Evolutionary conservation across 2,329 filamentous ascomycete species (phyloP), one percentile per base, ranked within the genome.

Genomic region (Neofusicoccum kwambonambiense): DNA sequence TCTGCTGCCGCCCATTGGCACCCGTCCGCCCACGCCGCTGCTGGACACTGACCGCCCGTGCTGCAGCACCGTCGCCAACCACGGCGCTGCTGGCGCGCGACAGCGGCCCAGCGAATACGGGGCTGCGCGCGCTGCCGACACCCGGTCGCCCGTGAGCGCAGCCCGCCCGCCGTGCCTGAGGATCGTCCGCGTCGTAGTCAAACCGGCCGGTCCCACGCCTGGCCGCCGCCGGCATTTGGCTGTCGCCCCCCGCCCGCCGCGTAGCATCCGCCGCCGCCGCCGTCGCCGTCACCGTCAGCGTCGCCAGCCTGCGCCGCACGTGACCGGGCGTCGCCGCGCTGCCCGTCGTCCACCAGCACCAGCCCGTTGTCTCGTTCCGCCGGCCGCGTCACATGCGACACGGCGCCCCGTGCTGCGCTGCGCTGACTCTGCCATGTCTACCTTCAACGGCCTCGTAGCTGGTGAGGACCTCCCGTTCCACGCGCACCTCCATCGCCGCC

Each of bases 401-500:
- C 49, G 60, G 34, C 49, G 49, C 19, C 45, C 49, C 47, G 39
- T 34, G 19, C 60, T 19, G 31, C 50, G n/a, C 61, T 49, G 27
- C 12, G 62, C 39, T 49, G 54, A 34, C 54, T 44, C 41, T 19
- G 37, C 52, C 56, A 93, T 93, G 90, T 93, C 91, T 22, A 93
- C 90, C 1, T 93, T 93, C 74, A 83, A 90, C 69, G 90, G 90
- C 58, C 77, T 88, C 41, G 80, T 93, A 64, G 77, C 81, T 64
- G 78, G 78, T 79, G 51, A 50, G 62, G 31, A 4, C 39, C 15
- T 42, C 31, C 51, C 50, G 19, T 58, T 60, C 44, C 56, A 49
- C 61, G 34, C 41, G 34, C 44, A 17, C 35, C 49, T 27, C 44
- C 42, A 54, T 50, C 50, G 41, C 42, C 56, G 56, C 41, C 56